phyloP scores from a whole-genome alignment of 192 early-diverging fungal species.

The Entomortierella chlamydospora region DNA sequence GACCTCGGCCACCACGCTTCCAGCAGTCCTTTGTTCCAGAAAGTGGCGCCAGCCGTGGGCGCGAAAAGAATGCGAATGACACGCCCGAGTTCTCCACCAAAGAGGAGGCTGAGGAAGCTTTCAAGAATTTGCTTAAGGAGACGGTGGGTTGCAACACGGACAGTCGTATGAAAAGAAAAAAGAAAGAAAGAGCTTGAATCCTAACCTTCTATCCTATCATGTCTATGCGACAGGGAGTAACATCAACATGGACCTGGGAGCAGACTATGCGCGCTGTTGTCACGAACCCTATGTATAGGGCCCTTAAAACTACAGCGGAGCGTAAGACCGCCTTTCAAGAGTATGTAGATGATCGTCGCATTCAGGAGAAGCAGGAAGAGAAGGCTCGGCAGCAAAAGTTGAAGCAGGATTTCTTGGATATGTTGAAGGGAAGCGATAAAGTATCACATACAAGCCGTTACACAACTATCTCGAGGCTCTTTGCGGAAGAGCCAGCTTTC shows the following conservation, averaged over 20 bases:
- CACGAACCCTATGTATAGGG: slow-evolving; percentile 85
- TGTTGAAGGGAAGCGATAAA: slow-evolving; percentile 30
- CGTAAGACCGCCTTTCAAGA: slow-evolving; percentile 85
- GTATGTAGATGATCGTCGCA: slow-evolving; percentile 71
- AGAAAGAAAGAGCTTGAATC: too few relatives aligned
- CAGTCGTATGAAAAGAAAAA: too few relatives aligned
- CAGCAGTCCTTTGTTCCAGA: slow-evolving; percentile 36
- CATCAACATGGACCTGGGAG: slow-evolving; percentile 92
- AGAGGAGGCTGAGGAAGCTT: slow-evolving; percentile 87
- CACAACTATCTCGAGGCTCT: slow-evolving; percentile 57
- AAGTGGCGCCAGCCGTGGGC: neutral
- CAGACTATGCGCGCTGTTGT: slow-evolving; percentile 88
- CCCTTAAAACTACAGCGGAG: slow-evolving; percentile 82
- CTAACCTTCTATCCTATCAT: neutral
- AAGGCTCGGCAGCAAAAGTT: slow-evolving; percentile 31
- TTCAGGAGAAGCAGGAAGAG: slow-evolving; percentile 66
- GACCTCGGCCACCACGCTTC: slow-evolving; percentile 38
- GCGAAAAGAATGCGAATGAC: slow-evolving; percentile 2
- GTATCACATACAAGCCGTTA: slow-evolving; percentile 47
- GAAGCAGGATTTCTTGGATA: slow-evolving; percentile 27
- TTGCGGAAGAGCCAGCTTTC: slow-evolving; percentile 74
- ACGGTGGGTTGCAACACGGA: slow-evolving; percentile 57
- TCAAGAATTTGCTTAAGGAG: slow-evolving; percentile 76
- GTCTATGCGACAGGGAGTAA: slow-evolving; percentile 67
- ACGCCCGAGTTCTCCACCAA: slow-evolving; percentile 74